phyloP scores from a whole-genome alignment of 768 basidiomycete species.

The Mycena sanguinolenta region DNA sequence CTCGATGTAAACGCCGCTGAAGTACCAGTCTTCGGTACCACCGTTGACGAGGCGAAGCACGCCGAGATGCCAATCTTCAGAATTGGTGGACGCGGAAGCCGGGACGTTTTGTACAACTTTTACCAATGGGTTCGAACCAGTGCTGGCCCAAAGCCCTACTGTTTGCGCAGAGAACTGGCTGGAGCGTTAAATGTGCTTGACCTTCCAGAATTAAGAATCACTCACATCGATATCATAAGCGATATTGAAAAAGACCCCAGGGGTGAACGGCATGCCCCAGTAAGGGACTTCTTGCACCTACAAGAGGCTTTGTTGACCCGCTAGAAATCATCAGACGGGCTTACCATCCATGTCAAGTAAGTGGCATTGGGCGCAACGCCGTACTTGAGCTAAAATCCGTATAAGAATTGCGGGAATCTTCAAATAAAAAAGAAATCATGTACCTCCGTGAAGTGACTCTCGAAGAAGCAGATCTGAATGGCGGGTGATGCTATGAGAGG shows the following conservation, averaged over 20 bases:
- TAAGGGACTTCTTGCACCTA: constrained; percentile 53
- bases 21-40: constrained; percentile 67
- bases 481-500: not conserved
- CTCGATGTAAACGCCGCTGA: constrained; percentile 74
- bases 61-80: constrained; percentile 72
- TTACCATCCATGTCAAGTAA: constrained; percentile 65
- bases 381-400: constrained; percentile 61
- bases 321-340: not conserved
- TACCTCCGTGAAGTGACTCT: constrained; percentile 74
- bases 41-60: constrained; percentile 67
- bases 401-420: not conserved
- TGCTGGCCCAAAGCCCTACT: constrained; percentile 71
- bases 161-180: constrained; percentile 63
- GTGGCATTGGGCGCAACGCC: constrained; percentile 64
- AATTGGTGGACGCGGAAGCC: constrained; percentile 69
- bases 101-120: constrained; percentile 63
- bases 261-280: constrained; percentile 64
- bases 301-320: not conserved
- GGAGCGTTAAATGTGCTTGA: not conserved
- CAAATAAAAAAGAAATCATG: not conserved
- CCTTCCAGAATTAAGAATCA: constrained; percentile 8
- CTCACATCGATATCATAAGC: constrained; percentile 74
- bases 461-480: constrained; percentile 63
- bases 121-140: constrained; percentile 59
- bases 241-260: constrained; percentile 75